Base-by-base conservation (phyloP, 1,284 basidiomycete species). In the Agaricales sp. region DNA sequence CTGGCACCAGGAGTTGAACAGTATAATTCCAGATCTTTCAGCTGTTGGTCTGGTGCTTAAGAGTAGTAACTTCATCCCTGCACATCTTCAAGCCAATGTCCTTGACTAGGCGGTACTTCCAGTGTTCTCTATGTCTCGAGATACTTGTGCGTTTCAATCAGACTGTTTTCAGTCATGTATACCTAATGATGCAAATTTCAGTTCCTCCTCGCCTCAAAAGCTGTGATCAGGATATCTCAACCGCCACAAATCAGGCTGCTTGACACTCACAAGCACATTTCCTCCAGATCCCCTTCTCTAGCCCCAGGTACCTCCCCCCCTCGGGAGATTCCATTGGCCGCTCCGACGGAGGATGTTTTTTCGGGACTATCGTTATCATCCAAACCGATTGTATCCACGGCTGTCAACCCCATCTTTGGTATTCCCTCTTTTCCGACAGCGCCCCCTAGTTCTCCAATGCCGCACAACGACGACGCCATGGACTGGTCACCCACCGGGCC, bases 391-490 rank as follows among this genome's bases (percentile, higher is more conserved):
- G 18, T 41, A n/a, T 41, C 39, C 8, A 41, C 39, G 4, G 39
- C 39, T 41, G 6, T 41, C 39, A 41, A 41, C 39, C 39, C 39
- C 18, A 18, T 41, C 39, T 41, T 41, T 41, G 39, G 39, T n/a
- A 20, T 41, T 41, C 39, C 39, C 19, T 41, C 39, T 20, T 20
- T 41, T 20, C 19, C 39, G 8, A n/a, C n/a, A n/a, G 19, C n/a
- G 4, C 4, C 39, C 6, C 16, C 39, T 18, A 8, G 8, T 16
- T 4, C 16, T 16, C 39, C 19, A 20, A 16, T 8, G 6, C 13
- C 13, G 39, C 39, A 41, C 8, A 16, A 41, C 16, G 19, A 20
- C 19, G 39, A 41, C 19, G 8, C 39, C 18, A 41, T 41, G 39
- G 39, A 41, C 39, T 41, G 39, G 39, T 16, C 39, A 41, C 39